Evolutionary conservation across 192 early-diverging fungal genomes (phyloP).

Genomic region (Entomortierella lignicola): DNA sequence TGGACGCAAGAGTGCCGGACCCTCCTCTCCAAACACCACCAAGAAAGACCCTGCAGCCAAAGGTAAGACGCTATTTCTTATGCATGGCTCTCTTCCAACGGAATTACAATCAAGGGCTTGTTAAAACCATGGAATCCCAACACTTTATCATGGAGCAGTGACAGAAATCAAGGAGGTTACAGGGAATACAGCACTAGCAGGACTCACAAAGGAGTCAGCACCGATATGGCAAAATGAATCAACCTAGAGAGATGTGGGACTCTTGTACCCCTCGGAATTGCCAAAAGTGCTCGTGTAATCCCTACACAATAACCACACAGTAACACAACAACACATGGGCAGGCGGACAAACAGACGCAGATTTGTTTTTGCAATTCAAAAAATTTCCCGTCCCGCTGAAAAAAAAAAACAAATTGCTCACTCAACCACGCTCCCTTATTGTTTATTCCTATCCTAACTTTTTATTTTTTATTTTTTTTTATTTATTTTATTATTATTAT

Average conservation of each 20-base stretch:
- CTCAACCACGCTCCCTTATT: slow-evolving; percentile 5
- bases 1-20: slow-evolving; percentile 15
- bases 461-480: slow-evolving; percentile 3
- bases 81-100: too few relatives aligned
- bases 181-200: not conserved
- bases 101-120: too few relatives aligned
- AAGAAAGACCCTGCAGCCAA: not conserved
- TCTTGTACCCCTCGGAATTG: not conserved
- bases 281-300: not conserved
- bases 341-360: not conserved
- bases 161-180: too few relatives aligned
- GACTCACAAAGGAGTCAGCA: too few relatives aligned
- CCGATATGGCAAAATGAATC: not conserved
- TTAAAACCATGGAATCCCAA: too few relatives aligned
- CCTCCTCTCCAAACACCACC: not conserved
- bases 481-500: not conserved
- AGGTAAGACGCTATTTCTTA: too few relatives aligned
- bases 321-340: slow-evolving; percentile 7
- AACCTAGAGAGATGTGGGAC: not conserved
- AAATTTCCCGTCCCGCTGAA: slow-evolving; percentile 42
- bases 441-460: slow-evolving; percentile 31
- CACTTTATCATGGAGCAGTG: too few relatives aligned
- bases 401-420: slow-evolving; percentile 21
- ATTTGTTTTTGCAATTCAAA: slow-evolving; percentile 1
- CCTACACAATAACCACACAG: not conserved